A percentile compares a stretch with the other conserved stretches of the same genome.
These are phyloP conservation scores for Clonostachys rosea DNA, from an alignment of 2,329 filamentous ascomycete species.

Conservation along the genomic window DNA sequence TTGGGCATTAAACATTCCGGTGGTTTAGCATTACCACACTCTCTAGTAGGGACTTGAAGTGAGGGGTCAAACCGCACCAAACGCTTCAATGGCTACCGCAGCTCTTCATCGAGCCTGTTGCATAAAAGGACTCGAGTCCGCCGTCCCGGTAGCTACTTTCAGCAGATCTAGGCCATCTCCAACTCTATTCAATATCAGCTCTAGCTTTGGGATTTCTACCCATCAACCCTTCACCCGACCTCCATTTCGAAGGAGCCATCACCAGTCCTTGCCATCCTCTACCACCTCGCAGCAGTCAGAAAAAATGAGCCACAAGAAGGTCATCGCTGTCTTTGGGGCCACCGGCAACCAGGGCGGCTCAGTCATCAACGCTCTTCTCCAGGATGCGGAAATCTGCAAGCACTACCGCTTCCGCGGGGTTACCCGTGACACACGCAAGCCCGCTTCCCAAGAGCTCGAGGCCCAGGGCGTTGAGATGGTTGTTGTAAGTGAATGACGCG, in stretches of 20 bases:
- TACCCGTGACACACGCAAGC: slow-evolving; percentile 37
- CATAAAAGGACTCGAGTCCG: no score
- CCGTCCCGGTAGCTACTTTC: no score
- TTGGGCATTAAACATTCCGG: no score
- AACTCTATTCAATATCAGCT: background rate
- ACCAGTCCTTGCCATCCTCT: no score
- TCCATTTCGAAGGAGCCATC: slow-evolving; percentile 12
- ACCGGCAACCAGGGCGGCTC: slow-evolving; percentile 45
- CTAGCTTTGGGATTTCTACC: background rate
- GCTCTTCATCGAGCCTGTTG: no score
- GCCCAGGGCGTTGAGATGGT: slow-evolving; percentile 37
- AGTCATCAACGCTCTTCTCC: slow-evolving; percentile 37
- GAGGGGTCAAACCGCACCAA: no score
- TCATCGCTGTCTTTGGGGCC: slow-evolving; percentile 39
- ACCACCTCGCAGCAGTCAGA: no score
- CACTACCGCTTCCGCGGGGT: slow-evolving; percentile 39
- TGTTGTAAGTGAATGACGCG: slow-evolving; percentile 13
- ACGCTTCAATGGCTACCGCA: no score
- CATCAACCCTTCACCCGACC: background rate
- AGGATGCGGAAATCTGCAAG: slow-evolving; percentile 35
- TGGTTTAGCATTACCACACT: no score
- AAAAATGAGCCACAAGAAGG: slow-evolving; percentile 10
- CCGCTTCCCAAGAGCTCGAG: slow-evolving; percentile 27
- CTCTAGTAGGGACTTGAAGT: no score
- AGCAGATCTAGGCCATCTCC: no score